Base-by-base conservation (phyloP, 1,284 basidiomycete species). In the Leucoagaricus sp. region DNA sequence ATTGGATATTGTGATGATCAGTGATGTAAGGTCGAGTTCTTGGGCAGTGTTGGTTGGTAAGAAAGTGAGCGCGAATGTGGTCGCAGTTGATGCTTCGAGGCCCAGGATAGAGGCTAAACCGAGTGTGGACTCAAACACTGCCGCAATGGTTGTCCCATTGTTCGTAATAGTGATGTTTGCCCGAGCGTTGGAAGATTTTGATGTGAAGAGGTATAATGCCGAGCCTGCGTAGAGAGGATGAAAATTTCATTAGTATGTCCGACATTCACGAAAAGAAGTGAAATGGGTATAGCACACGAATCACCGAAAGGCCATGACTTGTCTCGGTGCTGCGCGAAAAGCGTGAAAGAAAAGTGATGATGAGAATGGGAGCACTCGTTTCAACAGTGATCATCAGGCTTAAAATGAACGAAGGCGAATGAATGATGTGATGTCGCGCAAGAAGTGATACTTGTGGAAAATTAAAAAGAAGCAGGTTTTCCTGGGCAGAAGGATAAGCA, bases 121-220 rank as follows among this genome's bases (percentile, higher is more conserved):
- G 25, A 72, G 58, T 13, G 72, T 67, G 1, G 76, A 70, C 57
- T 75, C 68, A 53, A 77, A 70, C 15, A 61, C 26, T 34, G 68
- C 61, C 21, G 61, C 65, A 31, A 74, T 60, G 4, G 70, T 65
- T 0, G 66, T 68, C 28, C 69, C 69, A 26, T 75, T 65, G 5
- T 40, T 50, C 13, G 54, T 56, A 12, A 56, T 13, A 23, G 54
- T 56, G 44, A 84, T 66, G 58, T 83, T 82, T 56, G 78, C 68
- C 10, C 75, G 78, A 4, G 82, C 80, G 55, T 80, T 82, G 2
- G 82, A 81, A 1, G 64, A 59, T 10, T 68, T 46, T 3, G 78
- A 76, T 13, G 79, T 77, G 15, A 66, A 71, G 49, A 84, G 66
- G 58, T 71, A 79, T 6, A 83, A 61, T 2, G 71, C 68, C 7